These are phyloP conservation scores for Kalanchoe fedtschenkoi DNA, from an alignment of 164 flowering plant species.

Conservation along the genomic window DNA sequence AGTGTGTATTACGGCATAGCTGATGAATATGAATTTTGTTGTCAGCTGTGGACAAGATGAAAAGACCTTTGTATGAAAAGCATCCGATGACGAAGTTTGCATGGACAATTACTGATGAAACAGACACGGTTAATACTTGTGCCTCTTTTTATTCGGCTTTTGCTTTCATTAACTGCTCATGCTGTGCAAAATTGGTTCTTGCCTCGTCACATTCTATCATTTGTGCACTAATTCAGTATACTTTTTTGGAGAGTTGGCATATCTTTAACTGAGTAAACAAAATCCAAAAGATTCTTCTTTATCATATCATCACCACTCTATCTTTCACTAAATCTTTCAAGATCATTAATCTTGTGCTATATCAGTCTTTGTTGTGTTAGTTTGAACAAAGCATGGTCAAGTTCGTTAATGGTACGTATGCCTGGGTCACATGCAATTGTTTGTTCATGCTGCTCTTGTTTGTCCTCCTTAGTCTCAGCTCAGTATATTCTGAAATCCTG, in stretches of 20 bases:
- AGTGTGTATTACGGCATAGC: not conserved
- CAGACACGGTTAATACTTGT: conserved; percentile 56
- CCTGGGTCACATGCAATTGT: too few relatives aligned
- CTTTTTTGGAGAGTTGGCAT: not conserved
- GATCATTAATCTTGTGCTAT: not conserved
- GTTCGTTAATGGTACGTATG: not conserved
- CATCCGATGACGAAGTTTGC: conserved; percentile 92
- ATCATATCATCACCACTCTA: not conserved
- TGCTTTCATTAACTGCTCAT: not conserved
- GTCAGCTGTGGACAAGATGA: conserved; percentile 64
- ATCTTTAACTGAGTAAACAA: not conserved
- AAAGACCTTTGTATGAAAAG: conserved; percentile 76
- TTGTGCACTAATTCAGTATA: not conserved
- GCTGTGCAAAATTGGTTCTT: not conserved
- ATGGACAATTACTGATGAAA: conserved; percentile 77
- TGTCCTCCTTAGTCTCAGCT: too few relatives aligned
- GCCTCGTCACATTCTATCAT: not conserved
- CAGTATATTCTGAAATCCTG: too few relatives aligned
- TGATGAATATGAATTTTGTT: conserved; percentile 8
- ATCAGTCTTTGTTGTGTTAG: not conserved
- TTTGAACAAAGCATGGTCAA: not conserved
- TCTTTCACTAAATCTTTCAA: not conserved
- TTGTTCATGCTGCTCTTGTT: too few relatives aligned
- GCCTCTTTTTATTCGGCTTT: not conserved
- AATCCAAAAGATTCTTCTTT: not conserved